These are phyloP conservation scores for Ceratobasidium sp. DNA, from an alignment of 1,284 basidiomycete genomes.

Conservation along the genomic window DNA sequence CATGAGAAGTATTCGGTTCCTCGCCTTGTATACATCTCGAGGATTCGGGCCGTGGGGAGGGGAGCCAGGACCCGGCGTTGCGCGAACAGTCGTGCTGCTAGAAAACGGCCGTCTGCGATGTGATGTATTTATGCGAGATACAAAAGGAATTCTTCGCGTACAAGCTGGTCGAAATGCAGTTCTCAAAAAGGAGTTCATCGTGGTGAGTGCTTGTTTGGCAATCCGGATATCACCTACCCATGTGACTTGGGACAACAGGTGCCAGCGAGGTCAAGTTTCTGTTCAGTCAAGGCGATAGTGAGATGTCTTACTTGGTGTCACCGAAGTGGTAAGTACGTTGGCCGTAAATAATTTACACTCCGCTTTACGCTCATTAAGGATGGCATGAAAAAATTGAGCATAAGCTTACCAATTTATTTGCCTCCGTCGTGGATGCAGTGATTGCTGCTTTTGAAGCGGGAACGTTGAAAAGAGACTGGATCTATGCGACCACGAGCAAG, in stretches of 20 bases:
- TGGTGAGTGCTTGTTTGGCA: slow-evolving; percentile 31
- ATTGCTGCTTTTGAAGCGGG: too few relatives aligned
- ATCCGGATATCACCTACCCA: slow-evolving; percentile 1
- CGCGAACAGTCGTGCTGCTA: not conserved
- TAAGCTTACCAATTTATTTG: too few relatives aligned
- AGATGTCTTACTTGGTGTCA: too few relatives aligned
- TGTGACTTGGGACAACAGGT: not conserved
- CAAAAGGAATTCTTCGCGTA: not conserved
- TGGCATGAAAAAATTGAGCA: too few relatives aligned
- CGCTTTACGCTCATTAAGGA: too few relatives aligned
- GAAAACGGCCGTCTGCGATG: not conserved
- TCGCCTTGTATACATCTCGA: slow-evolving; percentile 48
- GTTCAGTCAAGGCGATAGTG: too few relatives aligned
- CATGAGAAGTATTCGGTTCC: slow-evolving; percentile 78
- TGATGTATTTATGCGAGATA: not conserved
- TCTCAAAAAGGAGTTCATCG: slow-evolving; percentile 39
- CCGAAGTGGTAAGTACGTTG: too few relatives aligned
- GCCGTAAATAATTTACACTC: too few relatives aligned
- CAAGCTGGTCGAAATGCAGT: slow-evolving; percentile 2
- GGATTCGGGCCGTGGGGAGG: slow-evolving; percentile 8
- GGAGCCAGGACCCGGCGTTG: not conserved
- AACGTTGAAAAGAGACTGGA: too few relatives aligned
- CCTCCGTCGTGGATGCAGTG: too few relatives aligned
- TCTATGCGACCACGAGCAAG: too few relatives aligned
- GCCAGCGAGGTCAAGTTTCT: too few relatives aligned